Evolutionary conservation across 2,329 filamentous ascomycete genomes (phyloP).

Genomic region (Cladosporium sp.): DNA sequence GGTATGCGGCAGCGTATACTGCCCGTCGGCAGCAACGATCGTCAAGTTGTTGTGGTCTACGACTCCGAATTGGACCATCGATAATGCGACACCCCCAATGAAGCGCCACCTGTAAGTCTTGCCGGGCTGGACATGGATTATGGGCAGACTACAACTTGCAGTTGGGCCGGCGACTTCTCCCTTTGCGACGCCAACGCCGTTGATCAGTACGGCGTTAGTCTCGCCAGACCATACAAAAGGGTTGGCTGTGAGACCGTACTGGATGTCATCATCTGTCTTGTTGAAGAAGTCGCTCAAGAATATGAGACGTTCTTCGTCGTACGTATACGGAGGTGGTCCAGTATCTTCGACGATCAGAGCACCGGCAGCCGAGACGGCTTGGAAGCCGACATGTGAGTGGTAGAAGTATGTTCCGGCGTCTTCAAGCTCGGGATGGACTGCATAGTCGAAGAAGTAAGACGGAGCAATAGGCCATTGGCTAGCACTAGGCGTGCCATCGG

Average conservation of each 20-base stretch:
- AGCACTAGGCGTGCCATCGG: conserved; percentile 58
- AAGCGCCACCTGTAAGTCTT: conserved; percentile 61
- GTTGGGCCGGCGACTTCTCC: conserved; percentile 16
- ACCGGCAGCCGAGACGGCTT: conserved; percentile 56
- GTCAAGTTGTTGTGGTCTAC: conserved; percentile 54
- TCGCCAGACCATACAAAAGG: conserved; percentile 54
- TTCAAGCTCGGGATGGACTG: conserved; percentile 50
- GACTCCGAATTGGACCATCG: conserved; percentile 51
- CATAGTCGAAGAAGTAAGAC: conserved; percentile 63
- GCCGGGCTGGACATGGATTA: conserved; percentile 57
- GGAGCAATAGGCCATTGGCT: conserved; percentile 64
- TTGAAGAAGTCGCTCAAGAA: conserved; percentile 56
- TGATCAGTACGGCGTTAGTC: conserved; percentile 50
- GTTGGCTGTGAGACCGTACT: conserved; percentile 44
- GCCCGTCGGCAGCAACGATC: conserved; percentile 56
- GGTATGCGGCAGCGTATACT: conserved; percentile 34
- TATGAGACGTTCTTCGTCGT: conserved; percentile 59
- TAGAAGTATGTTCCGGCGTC: conserved; percentile 65
- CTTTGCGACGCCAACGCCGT: conserved; percentile 19
- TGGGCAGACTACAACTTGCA: conserved; percentile 34
- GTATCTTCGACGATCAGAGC: conserved; percentile 53
- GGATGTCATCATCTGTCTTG: conserved; percentile 50
- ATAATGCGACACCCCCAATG: conserved; percentile 55
- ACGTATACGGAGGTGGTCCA: conserved; percentile 49
- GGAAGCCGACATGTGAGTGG: conserved; percentile 63